Conservation (phyloP, 2,329 filamentous ascomycete genomes). For the Chaetomiaceae sp. region DNA sequence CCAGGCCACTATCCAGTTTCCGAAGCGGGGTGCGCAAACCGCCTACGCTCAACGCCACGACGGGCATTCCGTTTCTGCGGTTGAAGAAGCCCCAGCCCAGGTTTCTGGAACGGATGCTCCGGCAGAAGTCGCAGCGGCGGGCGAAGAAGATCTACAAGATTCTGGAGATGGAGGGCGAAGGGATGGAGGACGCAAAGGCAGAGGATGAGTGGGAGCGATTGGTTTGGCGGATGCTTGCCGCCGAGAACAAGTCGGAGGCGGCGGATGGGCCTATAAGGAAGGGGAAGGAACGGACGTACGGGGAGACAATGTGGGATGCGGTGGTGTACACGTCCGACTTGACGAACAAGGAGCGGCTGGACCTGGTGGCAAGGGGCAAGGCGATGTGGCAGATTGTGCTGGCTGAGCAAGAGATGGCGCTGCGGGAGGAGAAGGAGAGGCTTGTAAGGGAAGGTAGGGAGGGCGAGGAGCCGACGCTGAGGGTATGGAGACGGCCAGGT, state of each 20-base stretch:
- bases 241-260: too few relatives aligned
- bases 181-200: slow-evolving; percentile 27
- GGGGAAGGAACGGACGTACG: slow-evolving; percentile 29
- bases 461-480: slow-evolving; percentile 13
- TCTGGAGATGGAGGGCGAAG: slow-evolving; percentile 38
- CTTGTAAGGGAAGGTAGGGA: slow-evolving; percentile 25
- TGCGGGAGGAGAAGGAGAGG: slow-evolving; percentile 29
- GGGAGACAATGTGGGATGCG: slow-evolving; percentile 24
- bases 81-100: slow-evolving; percentile 61
- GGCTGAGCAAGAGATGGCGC: slow-evolving; percentile 35
- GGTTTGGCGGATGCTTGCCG: slow-evolving; percentile 36
- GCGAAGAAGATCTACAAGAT: slow-evolving; percentile 38
- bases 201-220: slow-evolving; percentile 50
- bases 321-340: background rate
- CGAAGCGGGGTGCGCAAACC: slow-evolving; percentile 50
- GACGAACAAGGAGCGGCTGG: slow-evolving; percentile 32
- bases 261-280: slow-evolving; percentile 26
- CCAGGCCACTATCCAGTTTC: slow-evolving; percentile 47
- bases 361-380: slow-evolving; percentile 39
- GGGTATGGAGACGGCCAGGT: background rate
- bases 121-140: slow-evolving; percentile 45
- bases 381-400: slow-evolving; percentile 40
- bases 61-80: slow-evolving; percentile 60
- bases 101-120: slow-evolving; percentile 54
- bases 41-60: slow-evolving; percentile 51